These are phyloP conservation scores for Brassica rapa DNA, from an alignment of 345 rosid species.

Conservation along the genomic window DNA sequence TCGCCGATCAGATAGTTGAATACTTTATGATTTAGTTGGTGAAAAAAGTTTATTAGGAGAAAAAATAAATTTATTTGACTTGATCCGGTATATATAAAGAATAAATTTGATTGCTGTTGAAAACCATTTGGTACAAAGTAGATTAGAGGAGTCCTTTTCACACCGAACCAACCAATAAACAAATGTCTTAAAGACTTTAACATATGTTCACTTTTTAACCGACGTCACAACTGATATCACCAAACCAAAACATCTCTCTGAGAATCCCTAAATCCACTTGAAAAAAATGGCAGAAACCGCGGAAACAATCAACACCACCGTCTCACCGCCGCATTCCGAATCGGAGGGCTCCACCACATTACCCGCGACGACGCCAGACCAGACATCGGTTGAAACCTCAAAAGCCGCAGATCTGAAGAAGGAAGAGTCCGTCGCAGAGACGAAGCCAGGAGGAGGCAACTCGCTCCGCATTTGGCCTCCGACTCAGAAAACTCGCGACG, in stretches of 20 bases:
- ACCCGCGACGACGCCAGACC: background rate
- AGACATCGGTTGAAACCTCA: slow-evolving; percentile 5
- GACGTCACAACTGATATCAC: background rate
- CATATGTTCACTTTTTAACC: background rate
- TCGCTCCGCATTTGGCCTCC: slow-evolving; percentile 92
- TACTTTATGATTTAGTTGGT: too few relatives aligned
- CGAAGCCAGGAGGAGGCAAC: slow-evolving; percentile 31
- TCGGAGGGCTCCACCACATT: slow-evolving; percentile 23
- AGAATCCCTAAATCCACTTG: slow-evolving; percentile 18
- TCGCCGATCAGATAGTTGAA: too few relatives aligned
- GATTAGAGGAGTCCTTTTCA: background rate
- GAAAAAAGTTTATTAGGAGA: too few relatives aligned
- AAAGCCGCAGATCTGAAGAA: slow-evolving; percentile 33
- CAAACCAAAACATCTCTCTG: background rate
- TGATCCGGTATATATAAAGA: background rate
- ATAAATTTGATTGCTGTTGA: background rate
- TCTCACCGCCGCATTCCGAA: slow-evolving; percentile 15
- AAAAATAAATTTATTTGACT: too few relatives aligned
- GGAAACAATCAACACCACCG: slow-evolving; percentile 32
- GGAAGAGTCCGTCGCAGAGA: slow-evolving; percentile 18
- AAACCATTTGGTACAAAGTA: background rate
- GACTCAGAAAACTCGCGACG: slow-evolving; percentile 82
- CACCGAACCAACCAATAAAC: slow-evolving; percentile 8
- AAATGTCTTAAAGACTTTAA: background rate
- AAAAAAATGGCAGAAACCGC: slow-evolving; percentile 34